Evolutionary conservation across 1,139 yeast genomes (phyloP), one percentile per base, ranked within the genome.

Genomic region (Taphrina pruni): DNA sequence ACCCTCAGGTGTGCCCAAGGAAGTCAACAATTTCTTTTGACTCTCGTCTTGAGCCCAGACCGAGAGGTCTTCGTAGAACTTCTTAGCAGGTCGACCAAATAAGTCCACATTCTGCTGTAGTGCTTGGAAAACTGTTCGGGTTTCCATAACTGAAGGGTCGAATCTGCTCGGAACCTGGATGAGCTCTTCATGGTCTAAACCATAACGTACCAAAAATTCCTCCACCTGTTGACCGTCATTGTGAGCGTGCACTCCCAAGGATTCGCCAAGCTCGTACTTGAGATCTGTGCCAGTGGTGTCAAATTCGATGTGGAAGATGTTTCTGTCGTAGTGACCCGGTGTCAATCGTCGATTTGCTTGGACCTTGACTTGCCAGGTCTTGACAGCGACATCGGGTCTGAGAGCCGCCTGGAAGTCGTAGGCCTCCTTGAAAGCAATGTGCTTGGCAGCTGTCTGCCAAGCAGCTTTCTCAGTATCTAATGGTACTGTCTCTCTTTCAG

Each of bases 271-370:
- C 73, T 88, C 95, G 78, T 94, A 94, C 67, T 86, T 90, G 78
- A 94, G 84, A 39, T 96, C 97, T 55, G 98, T 92, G 66, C 96
- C 96, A 65, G 93, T 81, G 75, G 88, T 85, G 78, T 94, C 99
- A 75, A 94, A 90, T 80, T 94, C 98, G 75, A 94, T 89, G 78
- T 94, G 97, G 92, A 94, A 94, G 77, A 94, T 93, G 79, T 94
- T 90, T 82, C 99, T 90, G 72, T 90, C 90, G 79, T 94, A 94
- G 76, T 90, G 94, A 56, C 77, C 77, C 11, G 98, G 98, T n/a
- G 98, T 94, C 73, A 94, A 89, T 77, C 98, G 87, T 80, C 87
- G 88, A 82, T 92, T 93, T 77, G 90, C 96, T 79, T 91, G 90
- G 65, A 94, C 98, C 79, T 88, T 90, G 70, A 92, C 96, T 69